phyloP scores from a whole-genome alignment of 805 yeast species.

The Helenozyma baotianmanensis region DNA sequence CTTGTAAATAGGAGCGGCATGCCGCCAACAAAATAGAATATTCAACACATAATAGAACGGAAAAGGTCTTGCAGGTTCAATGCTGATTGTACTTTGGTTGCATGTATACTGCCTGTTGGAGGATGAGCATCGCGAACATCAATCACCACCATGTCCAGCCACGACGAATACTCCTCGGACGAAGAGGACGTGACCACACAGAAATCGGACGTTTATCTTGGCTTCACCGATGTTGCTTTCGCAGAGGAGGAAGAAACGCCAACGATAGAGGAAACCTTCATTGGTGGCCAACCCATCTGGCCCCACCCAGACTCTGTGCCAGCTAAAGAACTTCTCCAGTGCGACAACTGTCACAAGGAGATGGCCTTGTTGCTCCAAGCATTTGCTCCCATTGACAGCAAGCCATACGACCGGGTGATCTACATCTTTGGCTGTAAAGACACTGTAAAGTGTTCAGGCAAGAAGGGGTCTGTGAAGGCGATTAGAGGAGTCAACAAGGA shows the following conservation, averaged over 20 bases:
- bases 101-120: not conserved
- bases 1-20: conserved; percentile 25
- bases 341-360: conserved; percentile 59
- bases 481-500: conserved; percentile 72
- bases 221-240: conserved; percentile 58
- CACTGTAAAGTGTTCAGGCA: conserved; percentile 52
- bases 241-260: conserved; percentile 37
- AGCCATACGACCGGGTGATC: conserved; percentile 72
- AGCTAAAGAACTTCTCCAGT: conserved; percentile 44
- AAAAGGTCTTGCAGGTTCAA: no score
- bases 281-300: conserved; percentile 76
- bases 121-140: not conserved
- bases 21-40: no score
- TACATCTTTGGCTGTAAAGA: conserved; percentile 77
- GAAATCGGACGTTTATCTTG: conserved; percentile 46
- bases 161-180: conserved; percentile 51
- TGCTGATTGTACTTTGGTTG: no score
- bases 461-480: conserved; percentile 67
- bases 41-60: no score
- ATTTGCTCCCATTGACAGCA: conserved; percentile 68
- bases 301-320: conserved; percentile 59
- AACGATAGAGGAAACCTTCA: conserved; percentile 60
- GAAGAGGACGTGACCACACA: conserved; percentile 40
- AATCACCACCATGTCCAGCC: conserved; percentile 28
- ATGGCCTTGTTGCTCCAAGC: conserved; percentile 76